phyloP scores from a whole-genome alignment of 495 filamentous ascomycete species.

The Penicillium malachiteum region DNA sequence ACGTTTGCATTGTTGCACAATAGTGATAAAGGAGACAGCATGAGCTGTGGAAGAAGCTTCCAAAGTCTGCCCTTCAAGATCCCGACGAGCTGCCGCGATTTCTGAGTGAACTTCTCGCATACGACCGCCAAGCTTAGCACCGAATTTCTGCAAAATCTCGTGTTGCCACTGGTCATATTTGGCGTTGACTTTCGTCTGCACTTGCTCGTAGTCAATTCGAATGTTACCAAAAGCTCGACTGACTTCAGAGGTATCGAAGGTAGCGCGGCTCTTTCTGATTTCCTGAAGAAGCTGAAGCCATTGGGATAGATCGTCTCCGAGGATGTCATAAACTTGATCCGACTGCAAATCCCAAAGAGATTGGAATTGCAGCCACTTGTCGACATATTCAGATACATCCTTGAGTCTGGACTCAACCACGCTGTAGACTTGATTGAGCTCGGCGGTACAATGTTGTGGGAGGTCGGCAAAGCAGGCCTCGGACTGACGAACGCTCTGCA shows the following conservation, averaged over 20 bases:
- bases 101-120: slow-evolving; percentile 88
- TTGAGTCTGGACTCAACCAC: slow-evolving; percentile 75
- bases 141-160: slow-evolving; percentile 91
- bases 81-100: slow-evolving; percentile 80
- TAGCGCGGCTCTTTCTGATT: slow-evolving; percentile 86
- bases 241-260: slow-evolving; percentile 94
- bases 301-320: slow-evolving; percentile 86
- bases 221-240: slow-evolving; percentile 89
- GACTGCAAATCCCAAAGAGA: slow-evolving; percentile 97
- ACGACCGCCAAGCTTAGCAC: slow-evolving; percentile 78
- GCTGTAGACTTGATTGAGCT: slow-evolving; percentile 73
- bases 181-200: slow-evolving; percentile 94
- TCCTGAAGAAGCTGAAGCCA: slow-evolving; percentile 96
- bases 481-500: slow-evolving; percentile 55
- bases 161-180: slow-evolving; percentile 99
- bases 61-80: slow-evolving; percentile 85
- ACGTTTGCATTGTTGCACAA: slow-evolving; percentile 91
- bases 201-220: slow-evolving; percentile 94
- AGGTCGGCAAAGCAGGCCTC: slow-evolving; percentile 82
- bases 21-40: slow-evolving; percentile 96
- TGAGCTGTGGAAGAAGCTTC: slow-evolving; percentile 92
- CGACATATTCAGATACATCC: slow-evolving; percentile 77
- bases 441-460: slow-evolving; percentile 74
- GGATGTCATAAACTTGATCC: slow-evolving; percentile 85
- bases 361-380: slow-evolving; percentile 98